These are phyloP conservation scores for Phaffomyces thermotolerans DNA, from an alignment of 805 yeast species.

Conservation along the genomic window DNA sequence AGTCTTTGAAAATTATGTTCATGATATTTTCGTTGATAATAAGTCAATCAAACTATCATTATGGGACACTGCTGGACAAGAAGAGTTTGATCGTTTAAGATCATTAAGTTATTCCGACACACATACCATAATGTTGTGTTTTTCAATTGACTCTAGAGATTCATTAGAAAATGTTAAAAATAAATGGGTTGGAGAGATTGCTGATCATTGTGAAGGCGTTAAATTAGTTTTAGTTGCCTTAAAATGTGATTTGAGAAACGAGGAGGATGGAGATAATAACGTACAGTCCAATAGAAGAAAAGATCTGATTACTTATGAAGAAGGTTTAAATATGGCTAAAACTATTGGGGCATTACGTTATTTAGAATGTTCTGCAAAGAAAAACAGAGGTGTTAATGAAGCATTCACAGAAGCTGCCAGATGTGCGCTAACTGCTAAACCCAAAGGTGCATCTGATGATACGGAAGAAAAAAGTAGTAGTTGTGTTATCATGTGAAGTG, in stretches of 20 bases:
- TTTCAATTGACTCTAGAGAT: constrained; percentile 89
- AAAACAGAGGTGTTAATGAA: constrained; percentile 96
- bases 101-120: constrained; percentile 92
- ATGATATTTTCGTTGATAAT: constrained; percentile 92
- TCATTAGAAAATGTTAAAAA: constrained; percentile 91
- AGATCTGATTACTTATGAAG: constrained; percentile 76
- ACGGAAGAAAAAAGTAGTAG: constrained; percentile 26
- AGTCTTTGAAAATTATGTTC: constrained; percentile 94
- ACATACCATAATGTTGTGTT: constrained; percentile 94
- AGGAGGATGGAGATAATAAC: constrained; percentile 36
- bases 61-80: constrained; percentile 99
- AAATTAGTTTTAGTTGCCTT: constrained; percentile 88
- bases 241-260: constrained; percentile 84
- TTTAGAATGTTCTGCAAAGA: constrained; percentile 94
- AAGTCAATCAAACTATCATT: constrained; percentile 85
- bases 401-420: constrained; percentile 98
- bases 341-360: constrained; percentile 90
- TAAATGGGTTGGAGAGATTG: constrained; percentile 95
- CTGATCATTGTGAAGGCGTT: constrained; percentile 96
- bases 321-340: constrained; percentile 89
- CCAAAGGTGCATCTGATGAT: constrained; percentile 60
- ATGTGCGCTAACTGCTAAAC: constrained; percentile 85
- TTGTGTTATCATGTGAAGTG: constrained; percentile 37
- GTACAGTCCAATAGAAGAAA: constrained; percentile 25
- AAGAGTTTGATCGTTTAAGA: constrained; percentile 91